phyloP scores from a whole-genome alignment of 83 land plant genomes.

The Thuja plicata region DNA sequence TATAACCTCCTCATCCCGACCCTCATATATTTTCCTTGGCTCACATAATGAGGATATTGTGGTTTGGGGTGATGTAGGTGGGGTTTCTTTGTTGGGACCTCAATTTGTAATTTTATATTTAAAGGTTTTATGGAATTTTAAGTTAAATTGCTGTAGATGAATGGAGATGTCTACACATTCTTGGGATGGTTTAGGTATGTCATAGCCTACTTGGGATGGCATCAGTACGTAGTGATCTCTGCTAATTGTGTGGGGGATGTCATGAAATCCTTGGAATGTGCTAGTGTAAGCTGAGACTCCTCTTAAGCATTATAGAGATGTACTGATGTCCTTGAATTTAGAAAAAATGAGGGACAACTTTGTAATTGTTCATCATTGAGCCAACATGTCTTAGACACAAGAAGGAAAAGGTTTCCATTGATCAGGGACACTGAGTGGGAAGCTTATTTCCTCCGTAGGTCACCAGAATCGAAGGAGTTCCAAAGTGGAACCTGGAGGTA shows the following conservation, averaged over 20 bases:
- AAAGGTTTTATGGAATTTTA: too few relatives aligned
- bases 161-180: neutral
- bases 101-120: neutral
- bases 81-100: neutral
- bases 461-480: neutral
- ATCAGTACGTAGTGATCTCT: too few relatives aligned
- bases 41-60: neutral
- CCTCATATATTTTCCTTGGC: neutral
- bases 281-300: too few relatives aligned
- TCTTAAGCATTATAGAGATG: too few relatives aligned
- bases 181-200: neutral
- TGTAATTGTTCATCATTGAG: neutral
- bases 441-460: neutral
- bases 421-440: neutral
- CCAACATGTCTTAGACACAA: neutral
- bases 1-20: neutral
- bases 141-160: neutral
- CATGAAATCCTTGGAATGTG: too few relatives aligned
- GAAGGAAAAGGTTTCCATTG: neutral
- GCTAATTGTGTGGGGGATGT: neutral
- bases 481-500: neutral
- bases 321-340: neutral
- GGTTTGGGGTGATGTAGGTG: neutral
- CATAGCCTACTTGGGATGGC: too few relatives aligned
- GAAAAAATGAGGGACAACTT: neutral